Conservation (phyloP, 2,329 filamentous ascomycete genomes). For the Neurospora sp. region DNA sequence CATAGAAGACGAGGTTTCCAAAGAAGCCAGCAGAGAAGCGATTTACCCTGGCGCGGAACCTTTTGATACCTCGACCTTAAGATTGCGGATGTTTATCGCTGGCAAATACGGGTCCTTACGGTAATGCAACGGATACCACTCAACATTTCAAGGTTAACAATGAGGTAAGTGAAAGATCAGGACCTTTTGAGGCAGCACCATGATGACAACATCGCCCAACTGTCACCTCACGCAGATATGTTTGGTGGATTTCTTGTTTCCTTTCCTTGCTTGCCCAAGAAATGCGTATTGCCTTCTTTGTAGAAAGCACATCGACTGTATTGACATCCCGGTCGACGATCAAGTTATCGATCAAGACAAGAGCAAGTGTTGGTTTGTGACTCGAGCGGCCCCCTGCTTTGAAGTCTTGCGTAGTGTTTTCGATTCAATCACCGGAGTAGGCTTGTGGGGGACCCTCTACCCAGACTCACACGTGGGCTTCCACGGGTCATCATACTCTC, state of each 20-base stretch:
- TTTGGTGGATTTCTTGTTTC: not conserved
- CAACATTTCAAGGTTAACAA: not conserved
- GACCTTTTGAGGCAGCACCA: not conserved
- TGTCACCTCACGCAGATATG: not conserved
- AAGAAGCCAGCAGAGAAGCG: conserved; percentile 14
- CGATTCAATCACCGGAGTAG: conserved; percentile 16
- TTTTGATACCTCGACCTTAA: conserved; percentile 4
- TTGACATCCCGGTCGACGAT: not conserved
- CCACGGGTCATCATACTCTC: conserved; percentile 6
- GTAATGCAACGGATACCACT: not conserved
- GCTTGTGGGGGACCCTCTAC: conserved; percentile 4
- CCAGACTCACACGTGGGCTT: conserved; percentile 13
- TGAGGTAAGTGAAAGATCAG: not conserved
- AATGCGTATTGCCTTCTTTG: not conserved
- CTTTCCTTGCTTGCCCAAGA: not conserved
- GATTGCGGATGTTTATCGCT: conserved; percentile 1
- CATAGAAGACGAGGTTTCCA: conserved; percentile 28
- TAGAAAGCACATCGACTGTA: not conserved
- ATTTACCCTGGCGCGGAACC: conserved; percentile 3
- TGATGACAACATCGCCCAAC: not conserved
- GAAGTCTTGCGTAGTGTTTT: conserved; percentile 17
- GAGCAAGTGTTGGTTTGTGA: conserved; percentile 18
- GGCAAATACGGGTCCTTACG: not conserved
- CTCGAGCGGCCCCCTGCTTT: conserved; percentile 25
- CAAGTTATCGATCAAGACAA: conserved; percentile 2